These are phyloP conservation scores for Penicillium goetzii DNA, from an alignment of 495 filamentous ascomycete genomes.

Conservation along the genomic window DNA sequence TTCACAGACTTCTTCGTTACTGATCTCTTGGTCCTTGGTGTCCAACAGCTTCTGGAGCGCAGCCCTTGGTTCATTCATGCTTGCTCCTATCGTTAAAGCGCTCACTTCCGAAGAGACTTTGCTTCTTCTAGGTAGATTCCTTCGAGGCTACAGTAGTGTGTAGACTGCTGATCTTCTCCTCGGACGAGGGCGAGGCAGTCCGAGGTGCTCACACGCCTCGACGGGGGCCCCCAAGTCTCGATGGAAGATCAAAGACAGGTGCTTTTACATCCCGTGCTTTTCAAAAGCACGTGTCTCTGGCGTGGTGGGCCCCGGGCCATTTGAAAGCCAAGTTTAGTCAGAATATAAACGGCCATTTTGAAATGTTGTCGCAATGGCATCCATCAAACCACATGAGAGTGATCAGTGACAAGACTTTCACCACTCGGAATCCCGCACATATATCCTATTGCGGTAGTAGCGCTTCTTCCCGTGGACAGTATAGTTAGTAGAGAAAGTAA, in stretches of 20 bases:
- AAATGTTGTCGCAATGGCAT: too few relatives aligned
- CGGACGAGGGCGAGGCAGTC: too few relatives aligned
- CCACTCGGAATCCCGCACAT: not conserved
- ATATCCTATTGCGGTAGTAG: not conserved
- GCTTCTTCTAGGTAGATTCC: not conserved
- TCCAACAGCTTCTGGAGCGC: constrained; percentile 45
- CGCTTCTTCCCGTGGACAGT: too few relatives aligned
- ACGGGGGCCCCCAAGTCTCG: too few relatives aligned
- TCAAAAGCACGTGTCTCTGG: not conserved
- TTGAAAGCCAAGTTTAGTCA: not conserved
- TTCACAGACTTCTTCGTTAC: constrained; percentile 46
- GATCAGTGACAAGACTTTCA: too few relatives aligned
- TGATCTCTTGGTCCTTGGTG: constrained; percentile 47
- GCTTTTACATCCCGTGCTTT: too few relatives aligned
- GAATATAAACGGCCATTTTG: too few relatives aligned
- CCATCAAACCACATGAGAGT: too few relatives aligned
- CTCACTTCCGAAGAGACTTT: constrained; percentile 20
- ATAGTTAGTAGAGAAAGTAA: not conserved
- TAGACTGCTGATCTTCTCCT: too few relatives aligned
- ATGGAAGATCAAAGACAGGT: too few relatives aligned
- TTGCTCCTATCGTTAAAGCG: constrained; percentile 44
- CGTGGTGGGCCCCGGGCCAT: not conserved
- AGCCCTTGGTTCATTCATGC: constrained; percentile 45
- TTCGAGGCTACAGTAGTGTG: too few relatives aligned
- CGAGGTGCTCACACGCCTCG: too few relatives aligned